Evolutionary conservation across 352 stramenopile genomes (phyloP).

Genomic region (Phytophthora sp.): DNA sequence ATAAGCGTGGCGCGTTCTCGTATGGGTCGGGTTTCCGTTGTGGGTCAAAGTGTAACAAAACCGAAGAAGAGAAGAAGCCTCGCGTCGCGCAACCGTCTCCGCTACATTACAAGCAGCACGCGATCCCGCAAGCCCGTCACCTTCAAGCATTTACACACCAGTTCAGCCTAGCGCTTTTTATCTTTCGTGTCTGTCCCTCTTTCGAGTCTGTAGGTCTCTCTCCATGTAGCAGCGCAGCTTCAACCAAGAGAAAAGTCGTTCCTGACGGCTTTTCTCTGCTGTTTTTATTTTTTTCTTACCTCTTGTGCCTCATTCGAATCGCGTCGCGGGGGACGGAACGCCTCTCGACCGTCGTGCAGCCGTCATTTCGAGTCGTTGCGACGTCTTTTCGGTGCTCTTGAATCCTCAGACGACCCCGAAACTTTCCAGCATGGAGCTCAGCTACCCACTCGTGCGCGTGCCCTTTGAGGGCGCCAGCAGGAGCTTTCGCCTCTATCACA

Average conservation of each 20-base stretch:
- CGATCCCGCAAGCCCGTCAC: too few species aligned
- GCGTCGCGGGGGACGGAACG: neutral
- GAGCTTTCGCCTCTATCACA: constrained; percentile 82
- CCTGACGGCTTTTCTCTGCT: constrained; percentile 38
- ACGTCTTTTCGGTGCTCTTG: neutral
- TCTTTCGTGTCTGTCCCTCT: neutral
- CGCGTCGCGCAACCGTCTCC: too few species aligned
- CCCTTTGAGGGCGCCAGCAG: constrained; percentile 81
- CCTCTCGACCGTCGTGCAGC: neutral
- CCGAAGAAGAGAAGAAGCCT: too few species aligned
- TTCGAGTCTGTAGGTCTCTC: constrained; percentile 14
- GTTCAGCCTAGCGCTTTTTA: too few species aligned
- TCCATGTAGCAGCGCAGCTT: constrained; percentile 18
- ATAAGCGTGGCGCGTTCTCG: too few species aligned
- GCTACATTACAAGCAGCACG: too few species aligned
- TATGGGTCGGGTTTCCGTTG: too few species aligned
- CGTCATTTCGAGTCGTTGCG: neutral
- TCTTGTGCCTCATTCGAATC: neutral
- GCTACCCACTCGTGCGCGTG: constrained; percentile 72
- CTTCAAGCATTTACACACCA: too few species aligned
- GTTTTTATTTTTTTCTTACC: constrained; percentile 15
- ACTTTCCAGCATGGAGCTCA: constrained; percentile 56
- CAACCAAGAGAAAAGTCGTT: constrained; percentile 28
- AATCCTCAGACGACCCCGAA: constrained; percentile 1
- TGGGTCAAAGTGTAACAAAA: too few species aligned